These are phyloP conservation scores for Tulasnella sp. DNA, from an alignment of 768 basidiomycete species.

Conservation along the genomic window DNA sequence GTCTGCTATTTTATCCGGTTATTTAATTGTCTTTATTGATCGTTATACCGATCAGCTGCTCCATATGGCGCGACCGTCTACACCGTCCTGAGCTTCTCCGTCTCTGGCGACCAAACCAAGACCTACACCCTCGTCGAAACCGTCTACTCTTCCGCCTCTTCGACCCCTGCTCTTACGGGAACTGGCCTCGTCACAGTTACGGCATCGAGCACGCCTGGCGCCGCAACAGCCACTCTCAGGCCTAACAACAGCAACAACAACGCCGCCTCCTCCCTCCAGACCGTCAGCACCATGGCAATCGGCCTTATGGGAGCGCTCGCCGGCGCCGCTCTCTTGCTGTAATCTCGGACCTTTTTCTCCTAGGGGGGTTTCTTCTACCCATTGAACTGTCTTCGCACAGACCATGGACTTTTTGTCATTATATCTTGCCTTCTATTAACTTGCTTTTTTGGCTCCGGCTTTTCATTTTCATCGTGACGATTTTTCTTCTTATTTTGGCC, in stretches of 20 bases:
- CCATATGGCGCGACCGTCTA: slow-evolving; percentile 21
- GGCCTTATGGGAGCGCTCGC: background rate
- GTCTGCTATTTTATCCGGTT: slow-evolving; percentile 42
- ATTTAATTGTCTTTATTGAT: background rate
- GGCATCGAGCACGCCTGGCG: background rate
- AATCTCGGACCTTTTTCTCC: background rate
- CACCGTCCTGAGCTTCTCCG: slow-evolving; percentile 7
- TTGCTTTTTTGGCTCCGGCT: background rate
- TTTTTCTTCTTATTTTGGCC: background rate
- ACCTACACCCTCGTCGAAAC: slow-evolving; percentile 11
- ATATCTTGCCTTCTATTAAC: slow-evolving; percentile 7
- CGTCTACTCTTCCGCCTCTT: background rate
- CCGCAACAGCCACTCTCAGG: slow-evolving; percentile 23
- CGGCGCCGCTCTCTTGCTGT: slow-evolving; percentile 17
- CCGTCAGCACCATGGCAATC: background rate
- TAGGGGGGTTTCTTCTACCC: background rate
- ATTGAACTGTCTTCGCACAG: background rate
- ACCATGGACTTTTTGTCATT: background rate
- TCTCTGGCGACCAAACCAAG: slow-evolving; percentile 16
- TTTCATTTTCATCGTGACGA: background rate
- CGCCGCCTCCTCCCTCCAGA: background rate
- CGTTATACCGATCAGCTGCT: background rate
- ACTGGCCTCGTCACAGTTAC: background rate
- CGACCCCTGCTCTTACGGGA: background rate
- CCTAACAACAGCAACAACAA: background rate